These are phyloP conservation scores for Sclerotinia sclerotiorum DNA, from an alignment of 2,329 filamentous ascomycete species.

Conservation along the genomic window DNA sequence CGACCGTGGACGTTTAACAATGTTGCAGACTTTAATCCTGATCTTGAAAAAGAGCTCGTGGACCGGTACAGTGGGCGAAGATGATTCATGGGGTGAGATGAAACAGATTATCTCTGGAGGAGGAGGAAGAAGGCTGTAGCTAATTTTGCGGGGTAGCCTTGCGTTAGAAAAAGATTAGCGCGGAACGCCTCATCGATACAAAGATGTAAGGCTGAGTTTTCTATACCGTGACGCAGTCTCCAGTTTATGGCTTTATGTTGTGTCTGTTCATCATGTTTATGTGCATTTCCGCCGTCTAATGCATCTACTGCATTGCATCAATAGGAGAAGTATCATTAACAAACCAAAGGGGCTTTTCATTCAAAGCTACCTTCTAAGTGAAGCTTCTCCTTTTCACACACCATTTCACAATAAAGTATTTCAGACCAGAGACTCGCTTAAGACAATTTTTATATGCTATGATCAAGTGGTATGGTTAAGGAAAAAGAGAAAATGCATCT, in stretches of 20 bases:
- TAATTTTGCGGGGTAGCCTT: constrained; percentile 16
- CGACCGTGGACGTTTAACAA: neutral
- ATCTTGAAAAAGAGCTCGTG: neutral
- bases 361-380: neutral
- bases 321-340: neutral
- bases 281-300: neutral
- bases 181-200: neutral
- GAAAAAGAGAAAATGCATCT: constrained; percentile 2
- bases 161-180: constrained; percentile 4
- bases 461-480: constrained; percentile 15
- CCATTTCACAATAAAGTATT: neutral
- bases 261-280: neutral
- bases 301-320: neutral
- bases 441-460: constrained; percentile 15
- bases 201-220: neutral
- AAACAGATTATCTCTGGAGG: neutral
- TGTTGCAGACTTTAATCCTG: neutral
- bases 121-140: constrained; percentile 3
- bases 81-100: constrained; percentile 8
- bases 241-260: neutral
- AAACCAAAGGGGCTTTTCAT: no score
- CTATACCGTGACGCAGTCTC: neutral
- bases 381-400: neutral
- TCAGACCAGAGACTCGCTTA: neutral
- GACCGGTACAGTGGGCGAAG: constrained; percentile 5